phyloP scores from a whole-genome alignment of 2,329 filamentous ascomycete species.

The Cercospora sp. region DNA sequence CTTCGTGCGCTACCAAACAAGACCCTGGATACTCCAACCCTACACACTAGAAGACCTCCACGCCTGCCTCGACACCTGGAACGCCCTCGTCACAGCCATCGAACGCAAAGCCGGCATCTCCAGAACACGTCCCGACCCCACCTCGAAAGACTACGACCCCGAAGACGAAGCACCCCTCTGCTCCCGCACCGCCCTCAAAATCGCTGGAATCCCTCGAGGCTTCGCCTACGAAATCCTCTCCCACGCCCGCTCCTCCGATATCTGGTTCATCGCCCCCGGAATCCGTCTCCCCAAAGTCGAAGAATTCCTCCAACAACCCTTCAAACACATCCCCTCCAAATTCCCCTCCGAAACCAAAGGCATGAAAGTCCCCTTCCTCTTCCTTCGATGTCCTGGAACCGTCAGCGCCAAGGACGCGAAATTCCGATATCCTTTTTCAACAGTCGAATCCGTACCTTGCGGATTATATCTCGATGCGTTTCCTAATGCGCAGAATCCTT shows the following conservation, averaged over 20 bases:
- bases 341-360: constrained; percentile 36
- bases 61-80: constrained; percentile 35
- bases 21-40: constrained; percentile 38
- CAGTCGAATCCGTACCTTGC: constrained; percentile 37
- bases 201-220: constrained; percentile 34
- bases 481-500: constrained; percentile 38
- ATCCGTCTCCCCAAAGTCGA: constrained; percentile 38
- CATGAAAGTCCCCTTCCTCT: constrained; percentile 40
- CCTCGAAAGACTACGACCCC: constrained; percentile 29
- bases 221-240: constrained; percentile 39
- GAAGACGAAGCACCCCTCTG: constrained; percentile 32
- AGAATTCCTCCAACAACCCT: constrained; percentile 39
- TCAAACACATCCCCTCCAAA: constrained; percentile 32
- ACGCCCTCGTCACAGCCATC: constrained; percentile 33
- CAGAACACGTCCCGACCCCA: constrained; percentile 11
- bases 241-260: constrained; percentile 33
- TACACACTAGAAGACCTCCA: constrained; percentile 37
- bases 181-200: constrained; percentile 34
- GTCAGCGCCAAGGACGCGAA: constrained; percentile 38
- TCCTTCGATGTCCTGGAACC: constrained; percentile 35
- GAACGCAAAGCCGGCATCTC: constrained; percentile 32
- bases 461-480: constrained; percentile 40
- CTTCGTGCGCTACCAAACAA: constrained; percentile 28
- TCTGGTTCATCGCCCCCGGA: constrained; percentile 38
- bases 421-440: constrained; percentile 39